Percentiles rank a stretch among this genome's conserved stretches.
These are phyloP conservation scores for Amylostereum areolatum DNA, from an alignment of 1,284 basidiomycete genomes.

Conservation along the genomic window DNA sequence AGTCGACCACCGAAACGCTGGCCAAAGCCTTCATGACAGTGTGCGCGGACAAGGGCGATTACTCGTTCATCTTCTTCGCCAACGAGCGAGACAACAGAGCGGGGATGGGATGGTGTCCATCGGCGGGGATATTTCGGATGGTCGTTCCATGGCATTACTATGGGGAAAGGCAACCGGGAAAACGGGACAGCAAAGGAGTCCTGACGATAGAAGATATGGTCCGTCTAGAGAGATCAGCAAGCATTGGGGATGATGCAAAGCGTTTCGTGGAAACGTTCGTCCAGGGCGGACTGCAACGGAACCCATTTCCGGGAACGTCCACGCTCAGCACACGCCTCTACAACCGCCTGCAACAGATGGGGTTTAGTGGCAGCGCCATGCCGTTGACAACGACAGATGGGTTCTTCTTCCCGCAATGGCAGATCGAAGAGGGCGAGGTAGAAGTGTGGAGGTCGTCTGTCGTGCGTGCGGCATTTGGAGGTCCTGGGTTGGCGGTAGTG, in stretches of 20 bases:
- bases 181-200: slow-evolving; percentile 9
- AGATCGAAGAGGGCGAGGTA: slow-evolving; percentile 1
- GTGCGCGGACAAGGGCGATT: slow-evolving; percentile 18
- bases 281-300: neutral
- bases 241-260: neutral
- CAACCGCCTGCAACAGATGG: slow-evolving; percentile 1
- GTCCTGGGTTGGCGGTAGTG: slow-evolving; percentile 11
- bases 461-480: slow-evolving; percentile 11
- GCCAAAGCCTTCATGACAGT: slow-evolving; percentile 16
- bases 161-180: slow-evolving; percentile 9
- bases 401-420: slow-evolving; percentile 11
- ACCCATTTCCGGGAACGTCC: neutral
- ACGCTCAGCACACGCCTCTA: neutral
- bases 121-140: slow-evolving; percentile 7
- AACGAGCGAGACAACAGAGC: slow-evolving; percentile 12
- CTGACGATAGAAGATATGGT: slow-evolving; percentile 12
- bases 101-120: slow-evolving; percentile 14
- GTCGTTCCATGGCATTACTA: slow-evolving; percentile 10
- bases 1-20: slow-evolving; percentile 12
- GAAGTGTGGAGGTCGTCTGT: slow-evolving; percentile 4
- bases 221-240: neutral
- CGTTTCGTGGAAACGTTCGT: neutral
- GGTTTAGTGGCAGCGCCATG: slow-evolving; percentile 8
- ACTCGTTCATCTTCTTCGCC: slow-evolving; percentile 17
- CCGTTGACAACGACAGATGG: slow-evolving; percentile 7